Evolutionary conservation across 495 filamentous ascomycete species (phyloP), one percentile per base, ranked within the genome.

Genomic region (Penicillium soppii): DNA sequence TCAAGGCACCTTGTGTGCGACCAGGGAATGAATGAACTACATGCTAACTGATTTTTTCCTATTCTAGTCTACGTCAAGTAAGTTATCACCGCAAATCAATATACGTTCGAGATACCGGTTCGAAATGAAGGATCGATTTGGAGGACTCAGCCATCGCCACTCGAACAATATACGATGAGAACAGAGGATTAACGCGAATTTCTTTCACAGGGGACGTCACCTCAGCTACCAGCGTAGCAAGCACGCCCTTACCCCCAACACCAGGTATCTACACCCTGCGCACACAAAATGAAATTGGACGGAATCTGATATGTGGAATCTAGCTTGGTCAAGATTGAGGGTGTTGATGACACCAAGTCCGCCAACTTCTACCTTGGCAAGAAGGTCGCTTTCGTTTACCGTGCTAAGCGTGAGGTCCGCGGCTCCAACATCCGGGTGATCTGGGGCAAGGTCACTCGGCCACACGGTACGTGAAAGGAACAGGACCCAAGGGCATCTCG

Each of bases 361-460:
- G 94, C 94, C 70, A 85, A 81, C 73, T 92, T 92, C 82, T 92
- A 91, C 78, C 78, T 89, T 45, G 92, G 94, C 80, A 97, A 98
- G 85, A 90, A 88, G 76, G 83, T 96, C 69, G 92, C 92, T 63
- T 97, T 90, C 73, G 91, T 98, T 73, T 97, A 97, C 81, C 88
- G 91, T 59, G 94, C 86, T 53, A 84, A 88, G 78, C 87, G 82
- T 76, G 91, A 95, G 80, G 79, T 92, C 62, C 89, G 90, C 63
- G 94, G 94, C 69, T 90, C 91, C 71, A 96, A 97, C 84, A 91
- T 97, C 74, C 81, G 92, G 68, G 92, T 97, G 56, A 97, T 97
- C 78, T 98, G 95, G 94, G 95, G 95, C 76, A 97, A 96, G 82
- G 84, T 97, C 66, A 96, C 91, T 66, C 82, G 90, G 65, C 84